These are phyloP conservation scores for Didymella pomorum DNA, from an alignment of 2,329 filamentous ascomycete species.

Conservation along the genomic window DNA sequence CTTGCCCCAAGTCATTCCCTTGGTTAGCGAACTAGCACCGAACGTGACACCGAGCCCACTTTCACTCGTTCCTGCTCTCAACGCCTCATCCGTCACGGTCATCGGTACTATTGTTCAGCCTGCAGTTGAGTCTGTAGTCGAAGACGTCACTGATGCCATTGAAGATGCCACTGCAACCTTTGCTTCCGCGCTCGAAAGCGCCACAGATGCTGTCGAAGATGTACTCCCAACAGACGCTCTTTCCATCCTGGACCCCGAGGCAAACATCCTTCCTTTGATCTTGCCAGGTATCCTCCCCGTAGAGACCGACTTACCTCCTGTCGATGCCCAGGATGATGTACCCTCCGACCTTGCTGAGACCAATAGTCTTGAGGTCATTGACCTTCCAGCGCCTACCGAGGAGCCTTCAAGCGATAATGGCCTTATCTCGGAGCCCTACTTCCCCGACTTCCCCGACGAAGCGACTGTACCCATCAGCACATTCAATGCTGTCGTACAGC, in stretches of 20 bases:
- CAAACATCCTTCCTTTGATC: conserved; percentile 10
- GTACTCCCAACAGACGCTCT: conserved; percentile 2
- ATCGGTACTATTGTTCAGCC: conserved; percentile 12
- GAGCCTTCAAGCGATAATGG: not conserved
- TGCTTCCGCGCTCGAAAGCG: conserved; percentile 3
- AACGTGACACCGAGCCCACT: conserved; percentile 10
- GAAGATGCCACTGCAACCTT: not conserved
- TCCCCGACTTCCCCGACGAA: conserved; percentile 11
- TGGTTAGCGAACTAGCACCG: not conserved
- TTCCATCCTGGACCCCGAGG: not conserved
- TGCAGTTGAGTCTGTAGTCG: conserved; percentile 5
- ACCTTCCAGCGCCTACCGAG: conserved; percentile 12
- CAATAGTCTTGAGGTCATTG: conserved; percentile 14
- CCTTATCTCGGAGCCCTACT: not conserved
- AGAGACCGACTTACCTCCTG: conserved; percentile 8
- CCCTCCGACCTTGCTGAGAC: conserved; percentile 8
- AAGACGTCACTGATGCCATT: conserved; percentile 6
- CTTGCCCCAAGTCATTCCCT: conserved; percentile 19
- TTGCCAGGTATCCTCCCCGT: conserved; percentile 10
- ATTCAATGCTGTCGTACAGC: conserved; percentile 12
- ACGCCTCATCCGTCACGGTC: conserved; percentile 9
- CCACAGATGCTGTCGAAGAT: conserved; percentile 1
- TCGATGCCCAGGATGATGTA: not conserved
- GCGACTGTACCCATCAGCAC: conserved; percentile 12
- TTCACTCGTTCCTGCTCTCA: conserved; percentile 8